A percentile compares a stretch with the other conserved stretches of the same genome.
Conservation (phyloP, 1,284 basidiomycete genomes). For the Boletellus deceptivus region DNA sequence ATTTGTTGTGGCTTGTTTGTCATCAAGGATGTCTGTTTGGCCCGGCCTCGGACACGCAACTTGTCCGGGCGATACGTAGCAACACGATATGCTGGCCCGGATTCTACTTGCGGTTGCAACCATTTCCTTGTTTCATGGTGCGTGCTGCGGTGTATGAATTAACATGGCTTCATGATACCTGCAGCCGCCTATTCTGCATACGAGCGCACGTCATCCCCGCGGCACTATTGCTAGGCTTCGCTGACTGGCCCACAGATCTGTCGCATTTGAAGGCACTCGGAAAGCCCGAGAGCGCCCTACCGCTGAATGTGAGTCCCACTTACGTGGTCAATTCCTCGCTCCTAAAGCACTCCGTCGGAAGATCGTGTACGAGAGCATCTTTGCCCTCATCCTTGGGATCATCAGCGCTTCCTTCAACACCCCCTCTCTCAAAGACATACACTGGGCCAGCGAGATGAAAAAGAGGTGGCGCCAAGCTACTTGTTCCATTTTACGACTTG, state of each 20-base stretch:
- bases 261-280: constrained; percentile 74
- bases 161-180: constrained; percentile 25
- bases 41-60: not conserved
- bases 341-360: constrained; percentile 30
- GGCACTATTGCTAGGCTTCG: not conserved
- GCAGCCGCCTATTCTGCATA: constrained; percentile 56
- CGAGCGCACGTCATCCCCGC: constrained; percentile 52
- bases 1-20: no score
- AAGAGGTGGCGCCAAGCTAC: constrained; percentile 51
- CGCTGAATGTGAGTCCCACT: constrained; percentile 51
- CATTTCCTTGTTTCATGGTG: constrained; percentile 52
- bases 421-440: constrained; percentile 73
- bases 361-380: constrained; percentile 68
- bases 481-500: not conserved
- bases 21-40: constrained; percentile 15
- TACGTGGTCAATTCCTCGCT: not conserved
- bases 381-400: constrained; percentile 66
- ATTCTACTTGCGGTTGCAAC: constrained; percentile 45
- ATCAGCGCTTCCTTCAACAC: constrained; percentile 69
- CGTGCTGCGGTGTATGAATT: constrained; percentile 10
- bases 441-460: constrained; percentile 89
- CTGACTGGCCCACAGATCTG: constrained; percentile 48
- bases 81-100: constrained; percentile 41
- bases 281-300: constrained; percentile 61
- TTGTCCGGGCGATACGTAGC: no score